Conservation (phyloP, 1,284 basidiomycete species). For the Cerrena zonata region DNA sequence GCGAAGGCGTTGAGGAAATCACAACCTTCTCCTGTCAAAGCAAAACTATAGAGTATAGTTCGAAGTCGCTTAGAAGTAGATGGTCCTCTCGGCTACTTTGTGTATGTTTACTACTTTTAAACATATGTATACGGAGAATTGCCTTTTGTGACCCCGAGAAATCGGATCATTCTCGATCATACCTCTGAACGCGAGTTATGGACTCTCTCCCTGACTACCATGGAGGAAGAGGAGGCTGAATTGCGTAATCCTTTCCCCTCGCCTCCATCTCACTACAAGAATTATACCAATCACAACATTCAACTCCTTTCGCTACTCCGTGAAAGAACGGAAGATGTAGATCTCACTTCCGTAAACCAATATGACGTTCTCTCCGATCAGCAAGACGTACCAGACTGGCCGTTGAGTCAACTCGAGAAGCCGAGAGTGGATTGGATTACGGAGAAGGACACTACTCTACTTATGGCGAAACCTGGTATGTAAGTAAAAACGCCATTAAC, state of each 20-base stretch:
- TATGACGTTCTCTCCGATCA: constrained; percentile 60
- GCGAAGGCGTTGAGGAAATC: constrained; percentile 14
- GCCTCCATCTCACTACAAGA: constrained; percentile 71
- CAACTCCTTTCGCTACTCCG: constrained; percentile 54
- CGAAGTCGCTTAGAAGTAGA: too few relatives aligned
- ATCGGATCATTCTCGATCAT: too few relatives aligned
- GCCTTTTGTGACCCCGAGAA: too few relatives aligned
- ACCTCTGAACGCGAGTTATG: too few relatives aligned
- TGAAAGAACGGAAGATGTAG: constrained; percentile 37
- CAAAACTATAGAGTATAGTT: constrained; percentile 11
- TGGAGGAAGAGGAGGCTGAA: constrained; percentile 69
- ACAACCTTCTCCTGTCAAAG: constrained; percentile 1
- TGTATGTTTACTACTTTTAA: too few relatives aligned
- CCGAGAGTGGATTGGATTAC: constrained; percentile 78
- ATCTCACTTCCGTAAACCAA: constrained; percentile 45
- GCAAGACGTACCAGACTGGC: constrained; percentile 65
- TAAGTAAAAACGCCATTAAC: constrained; percentile 32
- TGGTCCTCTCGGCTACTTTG: too few relatives aligned
- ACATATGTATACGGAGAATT: too few relatives aligned
- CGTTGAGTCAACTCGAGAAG: constrained; percentile 65
- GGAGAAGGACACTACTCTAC: constrained; percentile 61
- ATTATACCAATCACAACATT: constrained; percentile 66
- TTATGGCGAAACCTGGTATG: constrained; percentile 79
- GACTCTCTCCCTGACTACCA: too few relatives aligned
- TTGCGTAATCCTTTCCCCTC: constrained; percentile 78